These are phyloP conservation scores for Corrigiola litoralis DNA, from an alignment of 179 eudicot genomes.

Conservation along the genomic window DNA sequence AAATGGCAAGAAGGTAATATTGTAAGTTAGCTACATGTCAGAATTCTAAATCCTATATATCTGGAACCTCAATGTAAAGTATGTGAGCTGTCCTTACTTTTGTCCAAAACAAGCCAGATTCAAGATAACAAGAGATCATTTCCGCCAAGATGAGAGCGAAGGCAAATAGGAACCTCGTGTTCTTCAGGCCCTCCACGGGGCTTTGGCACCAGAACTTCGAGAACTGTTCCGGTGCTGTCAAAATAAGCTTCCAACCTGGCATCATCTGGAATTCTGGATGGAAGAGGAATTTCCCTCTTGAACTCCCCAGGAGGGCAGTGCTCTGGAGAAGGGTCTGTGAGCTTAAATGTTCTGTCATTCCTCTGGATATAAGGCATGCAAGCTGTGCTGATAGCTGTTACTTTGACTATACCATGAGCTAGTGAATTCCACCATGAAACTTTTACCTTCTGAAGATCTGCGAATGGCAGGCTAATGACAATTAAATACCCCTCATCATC, in stretches of 20 bases:
- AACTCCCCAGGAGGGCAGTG: constrained; percentile 79
- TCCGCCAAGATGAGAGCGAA: constrained; percentile 46
- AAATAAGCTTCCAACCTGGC: constrained; percentile 68
- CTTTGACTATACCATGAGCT: constrained; percentile 59
- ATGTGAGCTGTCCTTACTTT: constrained; percentile 28
- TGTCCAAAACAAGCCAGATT: constrained; percentile 23
- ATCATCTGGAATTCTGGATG: constrained; percentile 67
- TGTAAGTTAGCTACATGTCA: constrained; percentile 4
- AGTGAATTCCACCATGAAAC: constrained; percentile 67
- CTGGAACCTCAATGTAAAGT: constrained; percentile 15
- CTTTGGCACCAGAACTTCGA: constrained; percentile 65
- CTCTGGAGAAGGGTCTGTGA: constrained; percentile 64
- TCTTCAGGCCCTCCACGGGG: constrained; percentile 58
- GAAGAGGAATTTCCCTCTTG: constrained; percentile 53
- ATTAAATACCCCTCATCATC: constrained; percentile 62
- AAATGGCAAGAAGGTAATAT: constrained; percentile 1
- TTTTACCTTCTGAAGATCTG: constrained; percentile 58
- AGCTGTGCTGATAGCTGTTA: constrained; percentile 53
- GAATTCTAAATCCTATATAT: constrained; percentile 14
- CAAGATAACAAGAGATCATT: constrained; percentile 48
- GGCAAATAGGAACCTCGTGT: constrained; percentile 60
- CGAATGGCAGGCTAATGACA: constrained; percentile 51
- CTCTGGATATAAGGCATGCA: constrained; percentile 52
- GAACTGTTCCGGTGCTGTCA: constrained; percentile 54
- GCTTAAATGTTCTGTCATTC: constrained; percentile 53